Evolutionary conservation across 176 grass and related monocot species (phyloP), one percentile per base, ranked within the genome.

Genomic region (Urochloa ruziziensis): DNA sequence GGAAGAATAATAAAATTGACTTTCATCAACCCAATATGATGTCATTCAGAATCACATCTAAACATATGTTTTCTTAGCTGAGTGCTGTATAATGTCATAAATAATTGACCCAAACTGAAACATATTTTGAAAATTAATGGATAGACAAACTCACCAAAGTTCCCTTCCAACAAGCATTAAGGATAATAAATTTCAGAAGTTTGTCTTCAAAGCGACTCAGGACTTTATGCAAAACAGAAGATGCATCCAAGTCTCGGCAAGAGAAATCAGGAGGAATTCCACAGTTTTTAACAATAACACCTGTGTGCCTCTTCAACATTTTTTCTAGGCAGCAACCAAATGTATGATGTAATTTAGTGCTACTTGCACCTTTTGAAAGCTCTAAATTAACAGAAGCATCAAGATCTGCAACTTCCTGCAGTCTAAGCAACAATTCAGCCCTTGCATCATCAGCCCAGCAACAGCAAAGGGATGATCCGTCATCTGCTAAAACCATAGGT

Each of bases 401-500:
- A 32, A 82, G 35, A 54, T 34, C 53, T 70, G 77, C 69, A 80
- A 88, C 62, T 75, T 89, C 91, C 36, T 74, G 87, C 51, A 93
- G 71, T 46, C 77, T 85, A 65, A 98, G 93, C 78, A 98, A 70
- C 71, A 85, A 75, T 68, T 89, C 86, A 82, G 93, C 93, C 76
- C 76, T 92, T 86, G 76, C 66, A 84, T 82, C 82, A 75, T 92
- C 77, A 73, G 91, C 89, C 96, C 96, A 98, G 68, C 91, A 95
- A 92, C 79, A 91, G 80, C 87, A 92, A 30, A 93, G 85, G 8
- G 91, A 91, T 80, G 85, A 94, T 83, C 96, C 93, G 81, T 98
- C 91, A 92, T 98, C 91, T 98, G 72, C 69, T 49, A 39, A 91
- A 91, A 87, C 24, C 28, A 85, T 44, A 53, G 62, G 62, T 59